Percentiles rank a stretch among this genome's conserved stretches.
Evolutionary conservation across 768 basidiomycete genomes (phyloP).

Genomic region (Pulveroboletus sp.): DNA sequence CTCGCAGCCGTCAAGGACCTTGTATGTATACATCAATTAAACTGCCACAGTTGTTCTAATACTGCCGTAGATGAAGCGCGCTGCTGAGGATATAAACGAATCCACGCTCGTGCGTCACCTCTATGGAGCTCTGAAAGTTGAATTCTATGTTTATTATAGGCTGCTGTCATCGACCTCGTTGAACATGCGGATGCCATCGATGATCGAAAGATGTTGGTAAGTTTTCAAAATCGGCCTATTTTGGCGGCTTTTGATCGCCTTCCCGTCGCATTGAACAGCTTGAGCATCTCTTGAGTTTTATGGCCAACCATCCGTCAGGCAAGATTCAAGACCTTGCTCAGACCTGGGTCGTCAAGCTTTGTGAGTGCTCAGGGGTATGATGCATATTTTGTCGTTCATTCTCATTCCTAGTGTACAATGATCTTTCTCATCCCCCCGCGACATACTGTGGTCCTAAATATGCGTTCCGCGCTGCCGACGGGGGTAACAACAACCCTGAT

Average conservation of each 20-base stretch:
- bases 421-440: slow-evolving; percentile 73
- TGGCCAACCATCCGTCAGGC: slow-evolving; percentile 56
- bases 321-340: slow-evolving; percentile 37
- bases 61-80: slow-evolving; percentile 25
- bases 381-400: not conserved
- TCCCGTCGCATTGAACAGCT: slow-evolving; percentile 41
- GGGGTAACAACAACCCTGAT: slow-evolving; percentile 68
- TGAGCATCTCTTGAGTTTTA: slow-evolving; percentile 62
- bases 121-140: not conserved
- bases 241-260: no score
- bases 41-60: not conserved
- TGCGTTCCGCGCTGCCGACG: slow-evolving; percentile 72
- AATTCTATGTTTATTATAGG: slow-evolving; percentile 32
- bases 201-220: slow-evolving; percentile 72
- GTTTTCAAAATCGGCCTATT: no score
- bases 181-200: slow-evolving; percentile 60
- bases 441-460: slow-evolving; percentile 62
- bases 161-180: slow-evolving; percentile 57
- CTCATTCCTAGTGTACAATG: slow-evolving; percentile 61
- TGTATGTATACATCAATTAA: slow-evolving; percentile 8
- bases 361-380: slow-evolving; percentile 42
- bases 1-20: slow-evolving; percentile 29
- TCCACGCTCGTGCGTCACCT: slow-evolving; percentile 20
- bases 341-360: slow-evolving; percentile 42
- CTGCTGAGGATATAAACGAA: slow-evolving; percentile 29